Evolutionary conservation across 164 flowering plant genomes (phyloP), one percentile per base, ranked within the genome.

Genomic region (Pachysandra terminalis): DNA sequence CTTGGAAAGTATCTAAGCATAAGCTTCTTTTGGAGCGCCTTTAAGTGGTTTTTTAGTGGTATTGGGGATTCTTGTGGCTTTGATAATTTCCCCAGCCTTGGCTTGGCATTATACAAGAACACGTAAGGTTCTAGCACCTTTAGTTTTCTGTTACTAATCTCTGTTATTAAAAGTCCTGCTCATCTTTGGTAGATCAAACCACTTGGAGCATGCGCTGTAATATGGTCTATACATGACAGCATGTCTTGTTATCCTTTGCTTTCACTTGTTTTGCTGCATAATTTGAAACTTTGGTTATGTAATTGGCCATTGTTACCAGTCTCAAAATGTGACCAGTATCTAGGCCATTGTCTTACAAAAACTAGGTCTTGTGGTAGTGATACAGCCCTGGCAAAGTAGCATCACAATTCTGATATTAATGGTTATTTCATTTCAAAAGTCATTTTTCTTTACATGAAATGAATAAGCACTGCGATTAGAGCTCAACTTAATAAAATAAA

Each of bases 41-140:
- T 92, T 72, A 95, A 95, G 84, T 95, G 99, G 98, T 92, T 95
- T 79, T 95, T 95, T 77, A 92, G 99, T 73, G 98, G 99, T 64
- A 71, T 89, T 74, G 98, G 99, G 23, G 91, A 92, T 81, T 85
- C 95, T 45, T 95, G 99, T 68, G 99, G 99, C 66, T 92, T 95
- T 77, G 98, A 95, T 76, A 89, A 90, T 68, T 92, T 95, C 67
- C 98, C 98, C 25, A 82, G 75, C 75, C 83, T 95, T 79, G 99
- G 98, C 25, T 70, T 92, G 79, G 72, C 74, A 28, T 81, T 91
- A 27, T 92, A 73, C 79, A 95, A 85, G 75, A 84, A 86, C 72
- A 84, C 99, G 99, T 95, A 80, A 86, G 88, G 22, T 68, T 67
- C 65, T 67, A 37, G n/a, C 41, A 19, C 51, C 61, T 24, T 65